phyloP scores from a whole-genome alignment of 352 stramenopile species.

The Thalassiosira allenii region DNA sequence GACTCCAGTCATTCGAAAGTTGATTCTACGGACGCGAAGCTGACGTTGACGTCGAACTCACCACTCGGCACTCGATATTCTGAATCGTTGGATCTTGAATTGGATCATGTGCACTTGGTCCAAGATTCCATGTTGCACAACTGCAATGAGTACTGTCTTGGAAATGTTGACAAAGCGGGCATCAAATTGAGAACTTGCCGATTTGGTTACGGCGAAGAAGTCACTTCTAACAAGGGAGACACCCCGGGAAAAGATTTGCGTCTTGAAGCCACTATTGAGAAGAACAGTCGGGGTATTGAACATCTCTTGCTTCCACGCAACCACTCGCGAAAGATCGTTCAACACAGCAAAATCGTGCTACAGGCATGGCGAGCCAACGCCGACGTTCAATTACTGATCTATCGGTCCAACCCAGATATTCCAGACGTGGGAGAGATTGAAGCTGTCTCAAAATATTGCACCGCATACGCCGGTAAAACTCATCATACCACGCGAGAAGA shows the following conservation, averaged over 20 bases:
- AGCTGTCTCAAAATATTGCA: constrained; percentile 31
- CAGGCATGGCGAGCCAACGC: constrained; percentile 33
- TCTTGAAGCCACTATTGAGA: neutral
- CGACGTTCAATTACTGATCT: constrained; percentile 33
- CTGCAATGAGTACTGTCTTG: constrained; percentile 34
- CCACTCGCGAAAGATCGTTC: constrained; percentile 10
- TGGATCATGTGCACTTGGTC: constrained; percentile 9
- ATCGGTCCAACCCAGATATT: constrained; percentile 16
- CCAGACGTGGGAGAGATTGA: constrained; percentile 35
- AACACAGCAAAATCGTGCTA: constrained; percentile 29
- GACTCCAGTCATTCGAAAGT: neutral
- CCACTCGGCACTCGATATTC: neutral
- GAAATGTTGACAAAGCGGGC: constrained; percentile 9
- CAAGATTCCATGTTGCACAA: constrained; percentile 34
- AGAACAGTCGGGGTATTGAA: constrained; percentile 13
- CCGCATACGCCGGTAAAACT: constrained; percentile 40
- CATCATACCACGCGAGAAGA: constrained; percentile 27
- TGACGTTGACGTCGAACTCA: neutral
- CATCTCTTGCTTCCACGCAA: constrained; percentile 37
- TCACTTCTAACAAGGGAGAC: constrained; percentile 7
- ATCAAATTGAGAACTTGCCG: neutral
- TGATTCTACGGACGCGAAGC: neutral
- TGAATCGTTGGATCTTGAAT: constrained; percentile 6
- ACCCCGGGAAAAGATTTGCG: constrained; percentile 12
- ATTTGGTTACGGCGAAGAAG: constrained; percentile 10